These are phyloP conservation scores for Lepidium campestre DNA, from an alignment of 441 rosid species.

Conservation along the genomic window DNA sequence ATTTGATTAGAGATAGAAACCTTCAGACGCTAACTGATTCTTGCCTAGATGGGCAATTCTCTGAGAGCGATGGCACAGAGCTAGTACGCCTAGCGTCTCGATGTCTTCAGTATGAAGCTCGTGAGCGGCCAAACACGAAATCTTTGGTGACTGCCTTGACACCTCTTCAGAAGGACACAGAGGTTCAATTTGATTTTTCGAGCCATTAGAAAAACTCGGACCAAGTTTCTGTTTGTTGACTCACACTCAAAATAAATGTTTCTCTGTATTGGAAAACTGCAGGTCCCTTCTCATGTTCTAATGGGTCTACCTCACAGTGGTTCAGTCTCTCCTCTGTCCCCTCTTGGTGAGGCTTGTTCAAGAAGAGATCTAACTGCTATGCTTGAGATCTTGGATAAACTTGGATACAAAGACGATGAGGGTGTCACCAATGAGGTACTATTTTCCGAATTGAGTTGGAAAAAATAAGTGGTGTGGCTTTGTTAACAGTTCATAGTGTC, in stretches of 20 bases:
- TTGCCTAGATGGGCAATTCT: slow-evolving; percentile 81
- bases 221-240: not conserved
- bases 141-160: slow-evolving; percentile 63
- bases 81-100: slow-evolving; percentile 77
- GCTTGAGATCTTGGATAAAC: slow-evolving; percentile 67
- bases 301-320: slow-evolving; percentile 69
- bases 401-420: slow-evolving; percentile 88
- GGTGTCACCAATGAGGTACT: slow-evolving; percentile 51
- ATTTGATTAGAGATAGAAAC: slow-evolving; percentile 80
- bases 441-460: not conserved
- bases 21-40: slow-evolving; percentile 86
- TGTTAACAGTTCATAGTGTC: not conserved
- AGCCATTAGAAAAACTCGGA: not conserved
- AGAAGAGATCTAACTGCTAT: slow-evolving; percentile 81
- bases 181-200: slow-evolving; percentile 35
- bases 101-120: slow-evolving; percentile 83
- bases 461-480: slow-evolving; percentile 43
- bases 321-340: slow-evolving; percentile 52
- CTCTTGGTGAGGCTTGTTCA: slow-evolving; percentile 80
- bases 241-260: not conserved
- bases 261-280: not conserved
- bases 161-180: slow-evolving; percentile 78
- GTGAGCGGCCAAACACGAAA: slow-evolving; percentile 78
- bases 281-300: slow-evolving; percentile 63
- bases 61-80: slow-evolving; percentile 73